Base-by-base conservation (phyloP, 1,284 basidiomycete species). In the Ganoderma lingzhi region DNA sequence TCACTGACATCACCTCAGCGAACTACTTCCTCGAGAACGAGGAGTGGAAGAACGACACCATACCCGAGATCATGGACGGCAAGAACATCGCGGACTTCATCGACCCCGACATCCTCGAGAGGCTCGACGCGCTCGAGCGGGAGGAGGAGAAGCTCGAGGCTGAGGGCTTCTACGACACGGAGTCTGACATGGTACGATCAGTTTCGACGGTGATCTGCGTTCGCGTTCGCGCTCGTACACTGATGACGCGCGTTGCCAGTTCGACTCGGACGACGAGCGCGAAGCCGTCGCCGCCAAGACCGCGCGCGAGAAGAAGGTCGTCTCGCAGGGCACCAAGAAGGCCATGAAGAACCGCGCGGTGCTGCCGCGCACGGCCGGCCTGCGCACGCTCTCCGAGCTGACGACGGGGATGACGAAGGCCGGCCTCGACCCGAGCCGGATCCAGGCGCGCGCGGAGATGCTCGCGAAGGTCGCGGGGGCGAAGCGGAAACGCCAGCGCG, bases 81-180 rank as follows among this genome's bases (percentile, higher is more conserved):
- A 99, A 99, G 89, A 99, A 99, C 84, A 85, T 99, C 67, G 97
- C 97, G 51, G 97, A 99, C 86, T 99, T 99, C 77, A 94, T 99
- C 82, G 98, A 99, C 81, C 94, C 96, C n/a, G 98, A 99, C 78
- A 99, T 99, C 74, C 90, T 91, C 53, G 96, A 97, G 82, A 97
- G 96, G 83, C 91, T 99, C 69, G 97, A 99, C 79, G 97, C 96
- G 12, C 90, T 99, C 65, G 98, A 99, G 84, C 90, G 94, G 48
- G 97, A 99, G 80, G 97, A 99, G 82, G 97, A 98, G 83, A 90
- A 89, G 77, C 87, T 99, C 37, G 88, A 96, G 80, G 93, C 92
- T 1, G 95, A 99, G 78, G 98, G 97, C 6, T 99, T 96, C 86
- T 99, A 99, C 82, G 95, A 95, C 60, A 90, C 86, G 70, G 95